Conservation (phyloP, 1,284 basidiomycete species). For the Papiliotrema laurentii region DNA sequence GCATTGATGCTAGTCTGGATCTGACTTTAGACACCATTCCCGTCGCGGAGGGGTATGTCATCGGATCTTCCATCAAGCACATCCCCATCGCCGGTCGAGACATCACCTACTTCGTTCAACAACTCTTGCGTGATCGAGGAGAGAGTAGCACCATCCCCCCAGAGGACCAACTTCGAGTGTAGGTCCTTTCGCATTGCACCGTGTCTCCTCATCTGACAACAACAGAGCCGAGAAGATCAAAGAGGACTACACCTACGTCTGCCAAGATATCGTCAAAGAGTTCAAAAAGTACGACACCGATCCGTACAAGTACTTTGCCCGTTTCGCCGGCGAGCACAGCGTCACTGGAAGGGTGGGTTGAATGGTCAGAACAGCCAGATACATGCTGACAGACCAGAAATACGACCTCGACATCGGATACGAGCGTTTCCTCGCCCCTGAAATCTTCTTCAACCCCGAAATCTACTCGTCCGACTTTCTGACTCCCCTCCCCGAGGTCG, state of each 20-base stretch:
- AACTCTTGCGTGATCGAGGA: conserved; percentile 90
- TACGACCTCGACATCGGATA: conserved; percentile 92
- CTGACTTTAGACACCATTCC: conserved; percentile 47
- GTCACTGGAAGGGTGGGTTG: conserved; percentile 79
- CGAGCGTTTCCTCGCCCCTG: conserved; percentile 97
- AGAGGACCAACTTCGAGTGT: conserved; percentile 88
- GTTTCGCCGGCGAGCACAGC: conserved; percentile 87
- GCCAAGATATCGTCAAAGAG: conserved; percentile 98
- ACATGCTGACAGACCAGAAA: conserved; percentile 55
- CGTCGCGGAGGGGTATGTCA: conserved; percentile 90
- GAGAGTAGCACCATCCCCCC: conserved; percentile 86
- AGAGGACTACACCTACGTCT: conserved; percentile 98
- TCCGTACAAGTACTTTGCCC: conserved; percentile 92
- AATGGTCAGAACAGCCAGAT: neutral
- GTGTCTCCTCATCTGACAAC: neutral
- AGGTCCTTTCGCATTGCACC: conserved; percentile 10
- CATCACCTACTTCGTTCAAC: conserved; percentile 95
- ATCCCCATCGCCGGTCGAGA: conserved; percentile 98
- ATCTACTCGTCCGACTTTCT: conserved; percentile 98
- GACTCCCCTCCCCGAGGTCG: conserved; percentile 93
- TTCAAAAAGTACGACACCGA: conserved; percentile 97
- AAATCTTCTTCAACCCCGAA: conserved; percentile 99
- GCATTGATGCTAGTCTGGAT: neutral
- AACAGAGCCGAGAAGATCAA: conserved; percentile 80
- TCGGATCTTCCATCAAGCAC: conserved; percentile 98